These are phyloP conservation scores for Leishmania gerbilli DNA, from an alignment of 208 protist genomes.

Conservation along the genomic window DNA sequence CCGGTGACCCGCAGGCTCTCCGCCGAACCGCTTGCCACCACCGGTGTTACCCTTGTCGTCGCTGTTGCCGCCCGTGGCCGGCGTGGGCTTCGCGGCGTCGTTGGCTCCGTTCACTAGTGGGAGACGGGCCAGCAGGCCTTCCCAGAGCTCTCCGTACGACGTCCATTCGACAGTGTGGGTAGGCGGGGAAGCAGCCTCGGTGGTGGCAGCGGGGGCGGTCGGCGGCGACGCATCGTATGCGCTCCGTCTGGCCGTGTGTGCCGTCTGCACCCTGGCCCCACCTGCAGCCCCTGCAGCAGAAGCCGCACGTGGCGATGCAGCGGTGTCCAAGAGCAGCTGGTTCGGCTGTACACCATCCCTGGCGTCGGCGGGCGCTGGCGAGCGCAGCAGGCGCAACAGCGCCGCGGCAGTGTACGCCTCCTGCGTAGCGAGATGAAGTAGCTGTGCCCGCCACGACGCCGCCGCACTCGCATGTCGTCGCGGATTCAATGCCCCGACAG, in stretches of 20 bases:
- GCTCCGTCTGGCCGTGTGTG: background rate
- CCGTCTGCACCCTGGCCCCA: background rate
- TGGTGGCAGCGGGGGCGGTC: background rate
- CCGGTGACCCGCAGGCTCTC: background rate
- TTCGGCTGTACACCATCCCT: background rate
- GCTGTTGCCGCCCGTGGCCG: background rate
- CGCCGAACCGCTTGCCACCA: background rate
- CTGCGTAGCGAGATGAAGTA: constrained; percentile 22
- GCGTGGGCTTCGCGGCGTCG: background rate
- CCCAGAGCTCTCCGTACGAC: constrained; percentile 6
- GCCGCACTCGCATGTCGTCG: background rate
- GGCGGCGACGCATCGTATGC: background rate
- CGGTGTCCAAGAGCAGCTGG: background rate
- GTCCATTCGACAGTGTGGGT: background rate
- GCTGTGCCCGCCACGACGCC: background rate
- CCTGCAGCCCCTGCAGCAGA: background rate
- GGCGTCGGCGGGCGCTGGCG: background rate
- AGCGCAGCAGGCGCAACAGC: constrained; percentile 5
- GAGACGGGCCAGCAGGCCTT: background rate
- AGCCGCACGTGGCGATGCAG: background rate
- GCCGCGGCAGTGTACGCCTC: constrained; percentile 13
- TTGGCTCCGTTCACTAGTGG: background rate
- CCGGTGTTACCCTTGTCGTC: background rate
- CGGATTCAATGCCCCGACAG: background rate
- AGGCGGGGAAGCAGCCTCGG: background rate